phyloP scores from a whole-genome alignment of 345 rosid genomes.

The Eucalyptus shirleyi region DNA sequence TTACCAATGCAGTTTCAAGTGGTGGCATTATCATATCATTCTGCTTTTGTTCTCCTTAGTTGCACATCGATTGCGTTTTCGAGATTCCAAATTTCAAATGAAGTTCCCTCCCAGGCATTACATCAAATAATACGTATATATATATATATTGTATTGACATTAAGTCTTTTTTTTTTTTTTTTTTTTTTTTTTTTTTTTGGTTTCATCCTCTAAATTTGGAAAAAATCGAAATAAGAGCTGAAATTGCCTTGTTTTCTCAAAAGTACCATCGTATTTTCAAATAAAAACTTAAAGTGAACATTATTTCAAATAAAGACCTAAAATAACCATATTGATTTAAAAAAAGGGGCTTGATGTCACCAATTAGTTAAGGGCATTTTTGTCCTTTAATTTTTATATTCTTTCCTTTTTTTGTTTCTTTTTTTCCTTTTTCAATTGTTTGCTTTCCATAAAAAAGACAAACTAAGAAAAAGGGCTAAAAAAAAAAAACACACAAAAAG shows the following conservation, averaged over 20 bases:
- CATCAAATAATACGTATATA: background rate
- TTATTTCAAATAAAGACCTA: no score
- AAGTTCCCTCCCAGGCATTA: background rate
- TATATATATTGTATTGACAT: background rate
- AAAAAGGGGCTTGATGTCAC: no score
- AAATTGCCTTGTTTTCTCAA: no score
- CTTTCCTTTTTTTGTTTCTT: no score
- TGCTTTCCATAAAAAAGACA: no score
- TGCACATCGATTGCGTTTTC: background rate
- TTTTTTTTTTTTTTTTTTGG: background rate
- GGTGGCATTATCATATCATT: background rate
- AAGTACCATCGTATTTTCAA: background rate
- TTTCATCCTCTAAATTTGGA: background rate
- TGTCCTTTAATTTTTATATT: no score
- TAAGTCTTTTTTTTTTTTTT: background rate
- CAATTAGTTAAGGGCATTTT: no score
- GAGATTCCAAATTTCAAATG: background rate
- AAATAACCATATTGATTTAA: background rate
- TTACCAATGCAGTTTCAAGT: background rate
- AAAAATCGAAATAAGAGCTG: no score
- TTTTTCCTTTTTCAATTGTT: no score
- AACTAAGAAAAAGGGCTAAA: no score
- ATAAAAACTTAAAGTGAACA: background rate
- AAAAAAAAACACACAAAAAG: no score
- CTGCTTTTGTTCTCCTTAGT: background rate